Evolutionary conservation across 192 early-diverging fungal species (phyloP), one percentile per base, ranked within the genome.

Genomic region (Irineochytrium annulatum): DNA sequence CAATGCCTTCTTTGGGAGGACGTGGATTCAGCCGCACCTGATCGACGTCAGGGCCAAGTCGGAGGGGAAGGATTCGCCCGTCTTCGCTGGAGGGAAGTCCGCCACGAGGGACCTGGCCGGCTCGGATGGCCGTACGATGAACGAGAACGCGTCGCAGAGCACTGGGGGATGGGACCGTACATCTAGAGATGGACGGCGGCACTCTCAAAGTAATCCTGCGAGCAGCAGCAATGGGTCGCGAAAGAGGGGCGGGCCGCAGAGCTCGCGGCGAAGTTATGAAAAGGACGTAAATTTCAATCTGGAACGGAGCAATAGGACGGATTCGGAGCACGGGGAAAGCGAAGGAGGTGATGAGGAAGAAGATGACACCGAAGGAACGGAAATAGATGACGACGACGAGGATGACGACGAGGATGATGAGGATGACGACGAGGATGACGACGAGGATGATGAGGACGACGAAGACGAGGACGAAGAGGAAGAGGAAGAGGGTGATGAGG

Each of bases 351-450:
- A 6, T 8, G 53, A 55, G 22, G 35, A 58, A 31, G 56, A 58
- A 19, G 57, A 58, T 11, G 14, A 8, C n/a, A 33, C 41, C 17
- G 57, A 44, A 44, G 34, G 43, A 8, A 44, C 0, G 20, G 57
- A 37, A 16, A 33, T 22, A 26, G 57, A 58, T 43, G 11, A 1
- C 16, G 57, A 43, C 13, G 39, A 43, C 4, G 31, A 31, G 5
- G 54, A 45, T 14, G 27, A 3, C 28, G 62, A 55, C 13, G 54
- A 46, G 8, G 57, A 41, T 24, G 53, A 52, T 13, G 57, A 32
- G 8, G 64, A 67, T 14, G 66, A 71, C 8, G 69, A 67, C 35
- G 68, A 65, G 20, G 54, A 59, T 19, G 59, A 52, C 26, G 46
- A 27, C 16, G 48, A 24, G n/a, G 57, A 20, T 56, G 56, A 41